phyloP scores from a whole-genome alignment of 345 rosid genomes.

The Eucalyptus grandis region DNA sequence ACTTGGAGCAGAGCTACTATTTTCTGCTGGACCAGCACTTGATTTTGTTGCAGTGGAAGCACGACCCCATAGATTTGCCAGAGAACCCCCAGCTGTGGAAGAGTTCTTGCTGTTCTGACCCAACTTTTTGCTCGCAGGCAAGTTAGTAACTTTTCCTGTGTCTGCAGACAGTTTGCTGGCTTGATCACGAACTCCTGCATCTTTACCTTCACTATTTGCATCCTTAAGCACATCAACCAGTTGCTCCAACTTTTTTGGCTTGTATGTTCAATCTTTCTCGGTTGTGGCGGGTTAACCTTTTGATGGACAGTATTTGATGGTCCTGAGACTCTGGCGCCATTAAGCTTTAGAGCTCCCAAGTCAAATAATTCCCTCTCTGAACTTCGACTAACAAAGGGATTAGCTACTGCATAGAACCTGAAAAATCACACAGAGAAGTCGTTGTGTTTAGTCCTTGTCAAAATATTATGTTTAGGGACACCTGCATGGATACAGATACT shows the following conservation, averaged over 20 bases:
- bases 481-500: no score
- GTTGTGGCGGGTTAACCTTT: conserved; percentile 11
- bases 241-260: conserved; percentile 16
- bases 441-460: no score
- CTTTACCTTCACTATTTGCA: conserved; percentile 18
- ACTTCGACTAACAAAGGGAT: conserved; percentile 46
- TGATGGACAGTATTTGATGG: conserved; percentile 4
- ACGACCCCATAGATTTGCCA: conserved; percentile 55
- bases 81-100: conserved; percentile 34
- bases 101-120: conserved; percentile 29
- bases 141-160: conserved; percentile 20
- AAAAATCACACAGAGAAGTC: neutral
- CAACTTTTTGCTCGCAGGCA: conserved; percentile 20
- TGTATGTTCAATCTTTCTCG: conserved; percentile 23
- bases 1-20: conserved; percentile 4
- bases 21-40: conserved; percentile 6
- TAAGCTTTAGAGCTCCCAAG: conserved; percentile 11
- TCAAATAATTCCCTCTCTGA: conserved; percentile 24
- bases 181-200: conserved; percentile 12
- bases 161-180: conserved; percentile 17
- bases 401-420: conserved; percentile 77
- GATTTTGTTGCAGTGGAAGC: no score
- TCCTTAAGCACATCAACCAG: conserved; percentile 7
- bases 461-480: no score
- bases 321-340: conserved; percentile 13